phyloP scores from a whole-genome alignment of 2,329 filamentous ascomycete genomes.

The Coniella vitis region DNA sequence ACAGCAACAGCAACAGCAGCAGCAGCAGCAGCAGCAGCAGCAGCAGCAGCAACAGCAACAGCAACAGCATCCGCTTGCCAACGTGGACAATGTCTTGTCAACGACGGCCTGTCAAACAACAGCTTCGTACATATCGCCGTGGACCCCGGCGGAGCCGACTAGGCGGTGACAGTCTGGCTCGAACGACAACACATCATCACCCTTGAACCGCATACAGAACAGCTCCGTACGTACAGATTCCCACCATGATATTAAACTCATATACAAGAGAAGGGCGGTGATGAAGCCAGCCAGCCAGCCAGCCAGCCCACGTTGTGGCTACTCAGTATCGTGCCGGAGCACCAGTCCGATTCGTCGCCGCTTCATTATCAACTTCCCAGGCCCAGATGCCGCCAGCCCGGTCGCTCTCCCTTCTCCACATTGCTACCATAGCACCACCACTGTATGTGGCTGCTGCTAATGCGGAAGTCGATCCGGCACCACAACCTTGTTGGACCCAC shows the following conservation, averaged over 20 bases:
- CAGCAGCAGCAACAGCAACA: not conserved
- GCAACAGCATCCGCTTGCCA: not conserved
- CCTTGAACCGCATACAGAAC: not conserved
- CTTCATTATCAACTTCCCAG: conserved; percentile 3
- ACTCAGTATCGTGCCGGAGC: conserved; percentile 3
- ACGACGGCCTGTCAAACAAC: not conserved
- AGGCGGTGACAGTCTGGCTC: conserved; percentile 1
- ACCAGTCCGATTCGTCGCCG: conserved; percentile 4
- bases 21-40: not conserved
- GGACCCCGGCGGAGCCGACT: conserved; percentile 4
- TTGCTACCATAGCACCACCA: too few species aligned
- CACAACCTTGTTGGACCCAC: not conserved
- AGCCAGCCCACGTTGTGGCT: conserved; percentile 1
- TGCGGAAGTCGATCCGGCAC: not conserved
- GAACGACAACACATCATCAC: conserved; percentile 3
- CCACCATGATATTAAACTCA: too few species aligned
- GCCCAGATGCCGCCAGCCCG: conserved; percentile 6
- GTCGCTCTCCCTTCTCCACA: not conserved
- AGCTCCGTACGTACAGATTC: not conserved
- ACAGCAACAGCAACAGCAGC: not conserved
- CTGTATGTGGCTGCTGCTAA: not conserved
- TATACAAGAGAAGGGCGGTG: conserved; percentile 1
- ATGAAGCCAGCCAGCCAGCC: conserved; percentile 10
- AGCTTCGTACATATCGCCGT: not conserved
- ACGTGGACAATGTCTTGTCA: conserved; percentile 1